Evolutionary conservation across 169 alveolate genomes (phyloP), one percentile per base, ranked within the genome.

Genomic region (Fabrea salina): DNA sequence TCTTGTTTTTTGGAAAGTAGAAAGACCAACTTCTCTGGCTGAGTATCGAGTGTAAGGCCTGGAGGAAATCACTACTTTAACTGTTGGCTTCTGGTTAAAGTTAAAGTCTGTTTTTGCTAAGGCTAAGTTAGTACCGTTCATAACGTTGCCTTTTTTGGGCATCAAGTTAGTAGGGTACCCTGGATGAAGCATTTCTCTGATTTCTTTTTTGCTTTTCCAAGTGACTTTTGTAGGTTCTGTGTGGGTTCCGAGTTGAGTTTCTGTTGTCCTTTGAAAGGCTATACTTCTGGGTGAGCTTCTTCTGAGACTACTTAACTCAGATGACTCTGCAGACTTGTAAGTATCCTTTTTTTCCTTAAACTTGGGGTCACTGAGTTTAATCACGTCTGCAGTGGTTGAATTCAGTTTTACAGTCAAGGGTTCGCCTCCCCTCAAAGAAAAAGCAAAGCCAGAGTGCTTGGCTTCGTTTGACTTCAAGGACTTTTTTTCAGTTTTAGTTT

Each of bases 341-440:
- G 30, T 64, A 35, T 16, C 54, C 22, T 16, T 64, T 8, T 33
- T 32, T 13, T 19, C 13, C 30, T 41, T 64, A 51, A 33, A 33
- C 8, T 33, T 51, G 16, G 43, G 43, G 2, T 8, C 49, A 27
- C 43, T 22, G 37, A 50, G n/a, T 22, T 25, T 27, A 33, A 74
- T 74, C 13, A 71, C 57, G 3, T 50, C 81, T 0, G 51, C 19
- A 54, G 68, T 74, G 5, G 81, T 74, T 8, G 81, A 68, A 51
- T 74, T 74, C 32, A 53, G 50, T 13, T 50, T 54, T 5, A 74
- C 81, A 5, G 81, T 74, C 19, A 74, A 53, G 37, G 81, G 81
- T 22, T 74, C 68, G 50, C 71, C 81, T 32, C 54, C 40, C 50
- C 81, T 74, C 3, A 53, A 43, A 30, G 81, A 74, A 35, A 74